Base-by-base conservation (phyloP, 2,329 filamentous ascomycete species). In the Zymoseptoria passerinii region DNA sequence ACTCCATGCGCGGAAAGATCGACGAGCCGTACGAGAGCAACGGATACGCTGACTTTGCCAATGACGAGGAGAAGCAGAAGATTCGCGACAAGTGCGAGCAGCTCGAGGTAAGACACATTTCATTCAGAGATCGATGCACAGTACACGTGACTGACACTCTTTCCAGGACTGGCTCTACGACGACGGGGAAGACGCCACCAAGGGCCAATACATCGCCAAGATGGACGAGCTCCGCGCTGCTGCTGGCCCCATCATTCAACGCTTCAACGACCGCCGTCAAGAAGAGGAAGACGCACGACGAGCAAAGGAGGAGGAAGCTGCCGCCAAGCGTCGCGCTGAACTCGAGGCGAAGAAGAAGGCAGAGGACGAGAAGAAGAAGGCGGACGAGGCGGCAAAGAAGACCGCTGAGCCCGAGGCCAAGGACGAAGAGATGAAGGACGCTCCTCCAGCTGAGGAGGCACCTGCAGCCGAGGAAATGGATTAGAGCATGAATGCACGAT, bases 141-240 rank as follows among this genome's bases (percentile, higher is more conserved):
- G 29, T 35, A 4, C 7, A 35, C 29, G 16, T n/a, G 35, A 40
- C 54, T 63, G 58, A 66, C 54, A 28, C 50, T 35, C 28, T 19
- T 7, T n/a, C 20, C 52, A 97, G 92, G 92, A 99, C 73, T 99
- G 94, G 94, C 82, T 99, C 61, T 97, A 97, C 76, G 92, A 96
- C 56, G 94, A 97, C 57, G 94, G 94, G 61, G 92, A 96, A 64
- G 94, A 99, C 74, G 85, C 91, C 66, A 88, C 88, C 70, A 97
- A 97, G 82, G 91, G 89, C 56, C 83, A 94, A 70, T 99, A 99
- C 78, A 79, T 95, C 62, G 83, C 90, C 77, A 99, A 97, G 84
- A 87, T 94, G 75, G 94, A 97, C 63, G 94, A 99, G 76, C 91
- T 99, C 74, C 89, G 90, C 67, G 85, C 89, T 66, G 83, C 96